Evolutionary conservation across 108 stramenopile species (phyloP).

Genomic region (Nitzschia palea): DNA sequence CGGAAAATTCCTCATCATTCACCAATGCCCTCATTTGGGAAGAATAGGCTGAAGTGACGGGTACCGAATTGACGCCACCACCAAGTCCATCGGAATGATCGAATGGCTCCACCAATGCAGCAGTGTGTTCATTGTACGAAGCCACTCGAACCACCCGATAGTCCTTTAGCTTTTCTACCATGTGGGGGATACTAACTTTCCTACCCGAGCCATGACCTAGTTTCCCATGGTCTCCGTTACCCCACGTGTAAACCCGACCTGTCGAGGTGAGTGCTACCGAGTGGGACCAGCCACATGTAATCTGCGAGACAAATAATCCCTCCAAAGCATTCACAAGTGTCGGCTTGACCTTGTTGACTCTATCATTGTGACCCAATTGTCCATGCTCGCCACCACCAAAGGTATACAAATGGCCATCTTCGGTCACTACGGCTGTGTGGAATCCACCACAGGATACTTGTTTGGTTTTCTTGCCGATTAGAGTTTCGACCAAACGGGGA

Average conservation of each 20-base stretch:
- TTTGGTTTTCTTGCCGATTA: slow-evolving; percentile 71
- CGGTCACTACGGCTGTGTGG: slow-evolving; percentile 87
- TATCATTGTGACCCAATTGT: slow-evolving; percentile 93
- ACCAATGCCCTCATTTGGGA: slow-evolving; percentile 87
- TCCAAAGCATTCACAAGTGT: slow-evolving; percentile 81
- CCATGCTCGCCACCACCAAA: slow-evolving; percentile 90
- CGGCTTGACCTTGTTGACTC: slow-evolving; percentile 84
- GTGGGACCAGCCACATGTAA: slow-evolving; percentile 96
- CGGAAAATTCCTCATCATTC: slow-evolving; percentile 88
- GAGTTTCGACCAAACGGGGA: slow-evolving; percentile 81
- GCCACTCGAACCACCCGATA: slow-evolving; percentile 90
- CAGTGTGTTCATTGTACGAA: slow-evolving; percentile 98
- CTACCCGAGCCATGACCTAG: slow-evolving; percentile 87
- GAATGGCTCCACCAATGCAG: slow-evolving; percentile 87
- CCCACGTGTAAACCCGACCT: slow-evolving; percentile 83
- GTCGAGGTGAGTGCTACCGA: slow-evolving; percentile 83
- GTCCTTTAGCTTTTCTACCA: slow-evolving; percentile 86
- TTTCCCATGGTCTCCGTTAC: slow-evolving; percentile 62
- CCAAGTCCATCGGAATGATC: slow-evolving; percentile 45
- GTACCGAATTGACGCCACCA: slow-evolving; percentile 65
- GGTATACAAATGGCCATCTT: slow-evolving; percentile 88
- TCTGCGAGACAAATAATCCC: slow-evolving; percentile 74
- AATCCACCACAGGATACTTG: slow-evolving; percentile 91
- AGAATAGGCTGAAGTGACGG: slow-evolving; percentile 72
- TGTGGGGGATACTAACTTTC: slow-evolving; percentile 85